phyloP scores from a whole-genome alignment of 1,139 yeast genomes.

The Magnusiomyces paraingens region DNA sequence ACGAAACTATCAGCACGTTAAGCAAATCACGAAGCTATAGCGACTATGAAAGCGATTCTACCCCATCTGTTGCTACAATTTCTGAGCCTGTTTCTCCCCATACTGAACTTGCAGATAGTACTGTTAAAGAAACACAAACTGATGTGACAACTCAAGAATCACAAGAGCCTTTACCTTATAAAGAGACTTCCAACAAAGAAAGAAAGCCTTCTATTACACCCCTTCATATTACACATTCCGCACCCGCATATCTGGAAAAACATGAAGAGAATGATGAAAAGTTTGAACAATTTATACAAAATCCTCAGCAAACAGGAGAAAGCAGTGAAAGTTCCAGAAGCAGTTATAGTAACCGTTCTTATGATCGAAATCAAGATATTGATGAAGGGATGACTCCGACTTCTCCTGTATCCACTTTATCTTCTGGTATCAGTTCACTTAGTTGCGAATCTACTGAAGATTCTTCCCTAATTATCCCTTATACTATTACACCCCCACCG shows the following conservation, averaged over 20 bases:
- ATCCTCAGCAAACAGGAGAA: too few species aligned
- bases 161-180: too few species aligned
- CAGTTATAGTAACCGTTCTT: background rate
- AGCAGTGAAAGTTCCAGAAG: background rate
- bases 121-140: too few species aligned
- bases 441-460: background rate
- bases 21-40: background rate
- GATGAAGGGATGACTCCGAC: background rate
- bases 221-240: background rate
- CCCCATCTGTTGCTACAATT: too few species aligned
- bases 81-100: too few species aligned
- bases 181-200: background rate
- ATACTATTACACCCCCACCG: too few species aligned
- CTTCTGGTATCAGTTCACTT: background rate
- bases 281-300: too few species aligned
- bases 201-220: background rate
- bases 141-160: too few species aligned
- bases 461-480: background rate
- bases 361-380: constrained; percentile 1
- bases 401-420: constrained; percentile 1
- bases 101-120: too few species aligned
- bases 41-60: too few species aligned
- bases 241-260: too few species aligned
- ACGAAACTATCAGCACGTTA: background rate
- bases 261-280: too few species aligned